phyloP scores from a whole-genome alignment of 805 yeast species.

The Candida tammaniensis region DNA sequence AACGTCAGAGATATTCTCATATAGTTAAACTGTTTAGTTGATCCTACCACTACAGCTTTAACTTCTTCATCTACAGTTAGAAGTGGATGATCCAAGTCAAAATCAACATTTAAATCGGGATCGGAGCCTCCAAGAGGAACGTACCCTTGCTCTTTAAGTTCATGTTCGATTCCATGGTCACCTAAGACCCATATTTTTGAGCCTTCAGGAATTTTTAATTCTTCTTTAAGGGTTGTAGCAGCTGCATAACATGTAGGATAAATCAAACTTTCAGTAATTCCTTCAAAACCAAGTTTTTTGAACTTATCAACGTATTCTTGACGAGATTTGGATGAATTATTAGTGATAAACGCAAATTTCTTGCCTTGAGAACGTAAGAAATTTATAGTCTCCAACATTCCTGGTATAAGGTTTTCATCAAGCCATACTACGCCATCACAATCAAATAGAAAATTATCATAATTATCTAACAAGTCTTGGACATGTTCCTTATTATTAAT shows the following conservation, averaged over 20 bases:
- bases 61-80: constrained; percentile 36
- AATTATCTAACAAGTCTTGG: constrained; percentile 15
- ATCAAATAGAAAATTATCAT: constrained; percentile 40
- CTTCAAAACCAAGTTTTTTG: constrained; percentile 26
- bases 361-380: constrained; percentile 22
- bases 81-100: constrained; percentile 22
- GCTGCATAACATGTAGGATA: constrained; percentile 41
- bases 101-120: constrained; percentile 21
- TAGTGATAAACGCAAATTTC: constrained; percentile 34
- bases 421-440: constrained; percentile 45
- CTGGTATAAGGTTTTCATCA: constrained; percentile 32
- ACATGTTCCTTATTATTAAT: constrained; percentile 3
- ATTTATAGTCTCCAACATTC: constrained; percentile 25
- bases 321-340: constrained; percentile 37
- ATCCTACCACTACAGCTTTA: constrained; percentile 39
- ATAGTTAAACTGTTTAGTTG: constrained; percentile 36
- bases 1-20: constrained; percentile 35
- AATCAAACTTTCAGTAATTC: constrained; percentile 24
- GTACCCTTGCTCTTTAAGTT: constrained; percentile 30
- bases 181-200: constrained; percentile 42
- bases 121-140: constrained; percentile 36
- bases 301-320: constrained; percentile 31
- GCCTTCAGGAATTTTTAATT: constrained; percentile 23
- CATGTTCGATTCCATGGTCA: constrained; percentile 36
- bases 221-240: constrained; percentile 22